phyloP scores from a whole-genome alignment of 306 rosid species.

The Sphenostylis stenocarpa region DNA sequence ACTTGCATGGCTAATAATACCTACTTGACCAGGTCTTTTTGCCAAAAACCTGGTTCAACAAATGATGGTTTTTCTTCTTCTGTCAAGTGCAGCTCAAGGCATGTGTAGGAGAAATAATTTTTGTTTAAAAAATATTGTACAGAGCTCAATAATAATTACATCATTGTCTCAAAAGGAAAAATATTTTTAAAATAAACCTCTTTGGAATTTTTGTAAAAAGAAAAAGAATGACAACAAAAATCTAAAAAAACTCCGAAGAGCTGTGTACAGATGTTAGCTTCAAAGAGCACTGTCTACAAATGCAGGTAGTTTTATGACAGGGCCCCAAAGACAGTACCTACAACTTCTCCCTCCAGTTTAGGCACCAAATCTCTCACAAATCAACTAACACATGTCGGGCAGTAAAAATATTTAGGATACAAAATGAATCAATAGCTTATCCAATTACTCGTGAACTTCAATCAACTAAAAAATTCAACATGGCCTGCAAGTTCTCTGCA shows the following conservation, averaged over 20 bases:
- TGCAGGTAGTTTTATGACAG: background rate
- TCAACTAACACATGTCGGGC: background rate
- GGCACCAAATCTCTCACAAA: background rate
- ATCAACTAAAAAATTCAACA: conserved; percentile 60
- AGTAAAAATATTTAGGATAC: background rate
- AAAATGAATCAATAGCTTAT: conserved; percentile 31
- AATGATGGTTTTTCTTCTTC: background rate
- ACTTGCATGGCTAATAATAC: conserved; percentile 6
- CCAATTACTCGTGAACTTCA: conserved; percentile 8
- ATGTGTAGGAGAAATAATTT: background rate
- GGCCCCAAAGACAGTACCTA: background rate
- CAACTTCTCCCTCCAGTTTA: background rate
- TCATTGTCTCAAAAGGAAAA: background rate
- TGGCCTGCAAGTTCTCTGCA: conserved; percentile 86
- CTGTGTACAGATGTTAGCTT: background rate
- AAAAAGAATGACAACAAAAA: background rate
- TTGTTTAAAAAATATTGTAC: background rate
- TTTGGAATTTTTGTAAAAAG: background rate
- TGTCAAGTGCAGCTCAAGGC: background rate
- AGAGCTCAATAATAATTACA: background rate
- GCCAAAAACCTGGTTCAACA: background rate
- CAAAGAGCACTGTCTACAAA: background rate
- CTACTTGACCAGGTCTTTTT: background rate
- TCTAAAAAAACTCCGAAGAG: too few relatives aligned
- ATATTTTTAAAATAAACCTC: background rate